phyloP scores from a whole-genome alignment of 495 filamentous ascomycete species.

The Parathielavia hyrcaniae region DNA sequence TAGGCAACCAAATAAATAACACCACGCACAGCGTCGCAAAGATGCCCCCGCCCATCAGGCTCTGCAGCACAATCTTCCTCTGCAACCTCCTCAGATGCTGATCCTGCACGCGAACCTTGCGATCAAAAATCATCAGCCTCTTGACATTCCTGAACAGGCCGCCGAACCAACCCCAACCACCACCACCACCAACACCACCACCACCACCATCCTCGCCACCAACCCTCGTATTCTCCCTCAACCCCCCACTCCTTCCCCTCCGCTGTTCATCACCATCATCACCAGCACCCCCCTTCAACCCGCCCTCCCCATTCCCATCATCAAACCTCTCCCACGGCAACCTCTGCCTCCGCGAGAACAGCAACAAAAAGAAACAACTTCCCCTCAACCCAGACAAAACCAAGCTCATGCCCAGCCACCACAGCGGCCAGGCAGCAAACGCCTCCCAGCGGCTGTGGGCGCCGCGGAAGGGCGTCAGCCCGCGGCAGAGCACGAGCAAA shows the following conservation, averaged over 20 bases:
- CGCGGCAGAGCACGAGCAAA: conserved; percentile 31
- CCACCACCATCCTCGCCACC: too few relatives aligned
- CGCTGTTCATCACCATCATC: background rate
- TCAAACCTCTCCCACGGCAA: conserved; percentile 42
- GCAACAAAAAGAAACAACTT: conserved; percentile 39
- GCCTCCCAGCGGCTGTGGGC: conserved; percentile 34
- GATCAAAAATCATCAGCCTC: conserved; percentile 42
- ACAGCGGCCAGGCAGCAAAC: conserved; percentile 38
- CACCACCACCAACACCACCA: too few relatives aligned
- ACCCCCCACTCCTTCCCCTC: conserved; percentile 5
- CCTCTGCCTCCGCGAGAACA: conserved; percentile 37
- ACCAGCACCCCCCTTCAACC: background rate
- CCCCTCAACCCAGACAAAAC: conserved; percentile 36
- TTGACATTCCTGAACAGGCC: conserved; percentile 23
- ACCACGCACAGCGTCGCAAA: conserved; percentile 35
- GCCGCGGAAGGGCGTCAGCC: conserved; percentile 29
- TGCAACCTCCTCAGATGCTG: conserved; percentile 35
- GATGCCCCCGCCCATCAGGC: conserved; percentile 31
- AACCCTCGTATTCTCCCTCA: conserved; percentile 12
- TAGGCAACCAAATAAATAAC: conserved; percentile 37
- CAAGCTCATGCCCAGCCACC: conserved; percentile 36
- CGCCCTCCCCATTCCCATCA: conserved; percentile 19
- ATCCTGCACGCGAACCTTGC: conserved; percentile 39
- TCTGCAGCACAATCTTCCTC: conserved; percentile 39
- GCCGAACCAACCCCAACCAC: conserved; percentile 5